These are phyloP conservation scores for Astragalus glycyphyllos DNA, from an alignment of 306 rosid species.

Conservation along the genomic window DNA sequence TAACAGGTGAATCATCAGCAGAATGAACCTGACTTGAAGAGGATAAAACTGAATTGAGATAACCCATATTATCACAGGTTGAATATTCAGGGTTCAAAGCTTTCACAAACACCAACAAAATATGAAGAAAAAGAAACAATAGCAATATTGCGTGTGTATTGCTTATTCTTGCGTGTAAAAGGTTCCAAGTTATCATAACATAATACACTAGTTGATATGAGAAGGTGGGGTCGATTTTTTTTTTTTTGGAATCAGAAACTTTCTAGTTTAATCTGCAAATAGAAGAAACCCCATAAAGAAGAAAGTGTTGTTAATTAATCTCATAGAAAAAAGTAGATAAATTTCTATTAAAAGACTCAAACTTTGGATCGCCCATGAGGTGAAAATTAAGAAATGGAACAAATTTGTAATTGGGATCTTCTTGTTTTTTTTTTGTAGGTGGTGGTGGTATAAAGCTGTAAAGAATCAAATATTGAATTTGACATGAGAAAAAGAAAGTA, in stretches of 20 bases:
- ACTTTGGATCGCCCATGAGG: conserved; percentile 34
- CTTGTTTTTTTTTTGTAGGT: conserved; percentile 9
- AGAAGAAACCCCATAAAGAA: conserved; percentile 42
- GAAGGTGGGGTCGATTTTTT: conserved; percentile 46
- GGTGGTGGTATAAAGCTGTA: not conserved
- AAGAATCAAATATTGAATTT: conserved; percentile 30
- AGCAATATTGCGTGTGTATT: conserved; percentile 46
- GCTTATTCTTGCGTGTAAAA: conserved; percentile 60
- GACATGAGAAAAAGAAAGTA: conserved; percentile 41
- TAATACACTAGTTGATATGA: conserved; percentile 38
- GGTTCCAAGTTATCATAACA: conserved; percentile 54
- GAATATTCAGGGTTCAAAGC: conserved; percentile 56
- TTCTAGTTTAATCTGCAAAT: conserved; percentile 62
- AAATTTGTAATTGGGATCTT: conserved; percentile 47
- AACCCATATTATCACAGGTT: conserved; percentile 69
- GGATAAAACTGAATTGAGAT: conserved; percentile 88
- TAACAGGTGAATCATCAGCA: conserved; percentile 86
- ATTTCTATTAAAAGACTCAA: conserved; percentile 32
- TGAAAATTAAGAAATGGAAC: conserved; percentile 8
- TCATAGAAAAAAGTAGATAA: conserved; percentile 3
- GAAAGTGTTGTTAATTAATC: conserved; percentile 32
- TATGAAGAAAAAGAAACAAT: conserved; percentile 50
- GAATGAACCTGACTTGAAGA: conserved; percentile 88
- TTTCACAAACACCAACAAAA: conserved; percentile 47
- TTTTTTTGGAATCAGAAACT: conserved; percentile 46